Conservation (phyloP, 2,329 filamentous ascomycete genomes). For the Fusarium chlamydosporum region DNA sequence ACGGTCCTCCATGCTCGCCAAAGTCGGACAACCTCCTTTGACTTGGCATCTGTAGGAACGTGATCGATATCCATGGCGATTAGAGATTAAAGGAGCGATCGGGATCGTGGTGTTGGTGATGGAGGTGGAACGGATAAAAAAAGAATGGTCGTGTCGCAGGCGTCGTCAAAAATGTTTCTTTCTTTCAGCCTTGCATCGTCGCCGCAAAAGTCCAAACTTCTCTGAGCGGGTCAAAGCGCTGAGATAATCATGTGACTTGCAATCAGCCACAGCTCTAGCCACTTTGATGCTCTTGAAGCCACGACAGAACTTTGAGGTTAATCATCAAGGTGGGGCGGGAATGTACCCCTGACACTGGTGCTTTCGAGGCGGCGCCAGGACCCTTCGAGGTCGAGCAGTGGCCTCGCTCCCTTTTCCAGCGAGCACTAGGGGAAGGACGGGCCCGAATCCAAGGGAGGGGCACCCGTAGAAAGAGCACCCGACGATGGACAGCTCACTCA, state of each 20-base stretch:
- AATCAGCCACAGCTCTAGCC: slow-evolving; percentile 13
- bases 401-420: slow-evolving; percentile 28
- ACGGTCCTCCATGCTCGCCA: slow-evolving; percentile 96
- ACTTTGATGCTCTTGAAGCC: slow-evolving; percentile 4
- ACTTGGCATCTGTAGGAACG: slow-evolving; percentile 65
- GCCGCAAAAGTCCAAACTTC: slow-evolving; percentile 45
- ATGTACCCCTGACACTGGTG: slow-evolving; percentile 27
- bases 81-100: slow-evolving; percentile 5
- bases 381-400: slow-evolving; percentile 11
- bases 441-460: slow-evolving; percentile 41
- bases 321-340: slow-evolving; percentile 27
- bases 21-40: slow-evolving; percentile 74
- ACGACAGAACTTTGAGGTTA: slow-evolving; percentile 7
- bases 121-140: slow-evolving; percentile 23
- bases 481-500: slow-evolving; percentile 35
- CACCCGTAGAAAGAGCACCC: slow-evolving; percentile 30
- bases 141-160: slow-evolving; percentile 20
- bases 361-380: slow-evolving; percentile 9
- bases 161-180: slow-evolving; percentile 51
- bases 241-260: slow-evolving; percentile 44
- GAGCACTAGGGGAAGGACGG: slow-evolving; percentile 43
- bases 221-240: slow-evolving; percentile 39
- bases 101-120: slow-evolving; percentile 22
- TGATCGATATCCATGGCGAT: slow-evolving; percentile 57
- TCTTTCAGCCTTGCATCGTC: slow-evolving; percentile 50